Percentiles rank a stretch among this genome's conserved stretches.
Evolutionary conservation across 257 asterid genomes (phyloP).

Genomic region (Solanum ahanhuiri): DNA sequence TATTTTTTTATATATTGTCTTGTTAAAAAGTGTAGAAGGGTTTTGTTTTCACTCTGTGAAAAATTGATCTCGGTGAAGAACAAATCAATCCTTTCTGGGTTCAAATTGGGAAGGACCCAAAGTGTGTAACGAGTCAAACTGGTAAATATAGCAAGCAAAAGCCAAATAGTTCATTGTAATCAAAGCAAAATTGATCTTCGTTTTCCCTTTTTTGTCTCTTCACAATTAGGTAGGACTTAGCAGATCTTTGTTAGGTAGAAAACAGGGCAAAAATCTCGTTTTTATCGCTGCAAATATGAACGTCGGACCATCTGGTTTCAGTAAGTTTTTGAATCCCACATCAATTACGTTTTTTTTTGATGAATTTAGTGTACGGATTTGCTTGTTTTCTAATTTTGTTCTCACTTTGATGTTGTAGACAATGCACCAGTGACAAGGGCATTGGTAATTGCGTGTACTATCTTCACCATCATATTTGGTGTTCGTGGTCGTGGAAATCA

Average conservation of each 20-base stretch:
- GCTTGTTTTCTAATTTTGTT: background rate
- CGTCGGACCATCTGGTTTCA: slow-evolving; percentile 99
- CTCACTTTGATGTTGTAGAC: slow-evolving; percentile 22
- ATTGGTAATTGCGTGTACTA: slow-evolving; percentile 61
- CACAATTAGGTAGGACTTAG: background rate
- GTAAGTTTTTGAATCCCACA: slow-evolving; percentile 31
- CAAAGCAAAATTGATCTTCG: background rate
- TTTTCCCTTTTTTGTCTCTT: background rate
- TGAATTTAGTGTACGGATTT: background rate
- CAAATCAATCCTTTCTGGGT: background rate
- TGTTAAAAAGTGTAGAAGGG: background rate
- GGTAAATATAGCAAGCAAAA: background rate
- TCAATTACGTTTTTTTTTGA: background rate
- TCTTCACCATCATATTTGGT: slow-evolving; percentile 87
- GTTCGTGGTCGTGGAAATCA: slow-evolving; percentile 69
- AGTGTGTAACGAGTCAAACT: background rate
- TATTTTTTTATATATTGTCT: background rate
- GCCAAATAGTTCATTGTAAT: background rate
- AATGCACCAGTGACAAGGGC: slow-evolving; percentile 86
- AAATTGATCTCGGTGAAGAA: background rate
- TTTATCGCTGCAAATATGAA: slow-evolving; percentile 66
- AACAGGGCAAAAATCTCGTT: slow-evolving; percentile 14
- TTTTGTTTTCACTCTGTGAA: background rate
- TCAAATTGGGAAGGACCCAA: background rate
- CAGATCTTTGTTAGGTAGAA: background rate